phyloP scores from a whole-genome alignment of 2,329 filamentous ascomycete species.

The Ophiostoma fasciatum region DNA sequence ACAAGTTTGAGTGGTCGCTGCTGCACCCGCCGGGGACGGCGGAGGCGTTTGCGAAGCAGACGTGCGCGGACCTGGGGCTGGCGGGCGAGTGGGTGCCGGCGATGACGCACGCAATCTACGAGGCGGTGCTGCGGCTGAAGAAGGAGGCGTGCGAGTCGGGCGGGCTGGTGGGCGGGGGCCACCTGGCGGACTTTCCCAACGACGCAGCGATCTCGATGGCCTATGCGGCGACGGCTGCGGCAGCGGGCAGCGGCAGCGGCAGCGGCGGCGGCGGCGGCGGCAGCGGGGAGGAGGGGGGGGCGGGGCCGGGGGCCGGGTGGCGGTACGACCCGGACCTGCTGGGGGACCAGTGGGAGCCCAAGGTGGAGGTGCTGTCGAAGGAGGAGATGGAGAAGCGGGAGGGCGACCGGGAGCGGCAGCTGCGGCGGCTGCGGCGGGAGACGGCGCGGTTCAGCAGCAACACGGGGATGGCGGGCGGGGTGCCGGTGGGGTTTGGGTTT shows the following conservation, averaged over 20 bases:
- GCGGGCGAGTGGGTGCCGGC: slow-evolving; percentile 87
- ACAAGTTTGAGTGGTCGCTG: slow-evolving; percentile 96
- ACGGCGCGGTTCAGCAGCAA: slow-evolving; percentile 86
- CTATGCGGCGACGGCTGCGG: slow-evolving; percentile 14
- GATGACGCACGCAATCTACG: slow-evolving; percentile 93
- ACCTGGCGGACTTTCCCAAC: slow-evolving; percentile 65
- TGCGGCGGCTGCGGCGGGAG: slow-evolving; percentile 72
- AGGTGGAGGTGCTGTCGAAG: slow-evolving; percentile 68
- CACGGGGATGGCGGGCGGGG: slow-evolving; percentile 63
- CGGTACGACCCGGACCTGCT: slow-evolving; percentile 87
- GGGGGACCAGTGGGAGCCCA: slow-evolving; percentile 71
- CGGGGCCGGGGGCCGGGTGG: no score
- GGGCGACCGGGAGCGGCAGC: slow-evolving; percentile 82
- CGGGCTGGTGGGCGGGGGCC: slow-evolving; percentile 48
- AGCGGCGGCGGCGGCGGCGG: slow-evolving; percentile 6
- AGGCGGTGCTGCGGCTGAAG: slow-evolving; percentile 80
- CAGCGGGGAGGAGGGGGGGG: no score
- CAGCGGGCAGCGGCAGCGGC: no score
- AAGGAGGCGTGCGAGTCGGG: slow-evolving; percentile 94
- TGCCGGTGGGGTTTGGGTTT: slow-evolving; percentile 40
- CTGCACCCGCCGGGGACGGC: slow-evolving; percentile 83
- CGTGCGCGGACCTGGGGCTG: slow-evolving; percentile 81
- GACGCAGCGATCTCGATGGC: slow-evolving; percentile 47
- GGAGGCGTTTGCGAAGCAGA: slow-evolving; percentile 82
- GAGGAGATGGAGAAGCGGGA: slow-evolving; percentile 97